phyloP scores from a whole-genome alignment of 371 early-diverging fungal genomes.

The Apophysomyces sp. region DNA sequence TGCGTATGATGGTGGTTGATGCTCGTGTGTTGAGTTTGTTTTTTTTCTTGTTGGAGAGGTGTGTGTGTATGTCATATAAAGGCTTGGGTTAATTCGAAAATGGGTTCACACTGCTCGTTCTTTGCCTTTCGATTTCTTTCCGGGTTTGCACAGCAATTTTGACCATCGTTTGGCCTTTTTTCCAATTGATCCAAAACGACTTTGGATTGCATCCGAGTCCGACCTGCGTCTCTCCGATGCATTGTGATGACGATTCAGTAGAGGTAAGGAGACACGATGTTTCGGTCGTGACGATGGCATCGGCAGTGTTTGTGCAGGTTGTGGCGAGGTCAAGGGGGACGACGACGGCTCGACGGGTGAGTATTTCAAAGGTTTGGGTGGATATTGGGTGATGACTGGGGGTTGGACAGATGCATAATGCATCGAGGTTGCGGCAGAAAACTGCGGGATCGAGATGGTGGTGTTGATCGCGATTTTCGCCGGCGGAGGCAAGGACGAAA shows the following conservation, averaged over 20 bases:
- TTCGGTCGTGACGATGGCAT: not conserved
- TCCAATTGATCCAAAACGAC: constrained; percentile 1
- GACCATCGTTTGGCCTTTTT: constrained; percentile 3
- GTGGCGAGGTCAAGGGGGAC: not conserved
- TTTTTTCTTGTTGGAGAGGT: not conserved
- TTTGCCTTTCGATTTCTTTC: not conserved
- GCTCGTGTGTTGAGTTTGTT: no score
- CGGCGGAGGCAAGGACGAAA: constrained; percentile 18
- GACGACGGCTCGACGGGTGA: constrained; percentile 39
- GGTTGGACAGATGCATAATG: constrained; percentile 18
- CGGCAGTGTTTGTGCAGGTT: not conserved
- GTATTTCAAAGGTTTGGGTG: constrained; percentile 44
- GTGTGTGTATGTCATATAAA: no score
- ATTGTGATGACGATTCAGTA: not conserved
- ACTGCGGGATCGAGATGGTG: constrained; percentile 32
- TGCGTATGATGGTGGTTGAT: not conserved
- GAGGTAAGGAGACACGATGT: not conserved
- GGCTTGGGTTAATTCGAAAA: no score
- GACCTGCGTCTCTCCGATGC: not conserved
- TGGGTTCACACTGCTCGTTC: not conserved
- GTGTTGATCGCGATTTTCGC: constrained; percentile 42
- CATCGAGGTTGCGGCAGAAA: constrained; percentile 10
- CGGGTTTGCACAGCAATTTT: not conserved
- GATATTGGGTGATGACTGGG: constrained; percentile 44
- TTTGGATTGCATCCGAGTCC: not conserved